Percentiles rank a stretch among this genome's conserved stretches.
Conservation (phyloP, 768 basidiomycete genomes). For the Russula ochroleuca region DNA sequence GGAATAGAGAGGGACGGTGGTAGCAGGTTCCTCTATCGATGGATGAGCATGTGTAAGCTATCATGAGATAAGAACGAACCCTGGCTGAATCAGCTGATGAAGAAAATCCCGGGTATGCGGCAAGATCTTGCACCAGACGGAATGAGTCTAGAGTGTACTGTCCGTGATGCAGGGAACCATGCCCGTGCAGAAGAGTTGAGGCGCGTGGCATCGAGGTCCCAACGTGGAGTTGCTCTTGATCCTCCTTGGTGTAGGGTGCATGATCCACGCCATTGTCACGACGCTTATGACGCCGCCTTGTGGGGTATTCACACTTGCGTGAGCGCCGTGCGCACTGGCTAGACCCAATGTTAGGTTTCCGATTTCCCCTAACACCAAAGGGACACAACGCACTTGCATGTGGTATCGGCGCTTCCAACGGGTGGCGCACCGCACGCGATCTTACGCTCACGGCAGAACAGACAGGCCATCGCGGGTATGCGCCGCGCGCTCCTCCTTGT, state of each 20-base stretch:
- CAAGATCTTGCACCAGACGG: slow-evolving; percentile 18
- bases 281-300: slow-evolving; percentile 27
- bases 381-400: slow-evolving; percentile 26
- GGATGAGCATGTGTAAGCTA: slow-evolving; percentile 12
- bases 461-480: slow-evolving; percentile 36
- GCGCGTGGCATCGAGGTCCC: slow-evolving; percentile 9
- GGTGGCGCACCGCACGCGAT: slow-evolving; percentile 37
- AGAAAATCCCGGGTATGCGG: slow-evolving; percentile 18
- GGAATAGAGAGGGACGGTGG: slow-evolving; percentile 17
- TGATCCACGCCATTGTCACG: slow-evolving; percentile 17
- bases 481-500: slow-evolving; percentile 21
- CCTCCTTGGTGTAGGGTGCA: slow-evolving; percentile 13
- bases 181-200: background rate
- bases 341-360: slow-evolving; percentile 4
- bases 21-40: slow-evolving; percentile 13
- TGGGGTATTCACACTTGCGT: slow-evolving; percentile 28
- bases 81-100: slow-evolving; percentile 10
- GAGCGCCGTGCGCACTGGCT: slow-evolving; percentile 27
- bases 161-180: slow-evolving; percentile 9
- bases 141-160: slow-evolving; percentile 8
- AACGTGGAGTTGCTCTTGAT: slow-evolving; percentile 3
- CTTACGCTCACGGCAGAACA: slow-evolving; percentile 43
- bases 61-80: slow-evolving; percentile 18
- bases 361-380: background rate
- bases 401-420: slow-evolving; percentile 22